Base-by-base conservation (phyloP, 2,329 filamentous ascomycete genomes). In the Penicillium sp. region DNA sequence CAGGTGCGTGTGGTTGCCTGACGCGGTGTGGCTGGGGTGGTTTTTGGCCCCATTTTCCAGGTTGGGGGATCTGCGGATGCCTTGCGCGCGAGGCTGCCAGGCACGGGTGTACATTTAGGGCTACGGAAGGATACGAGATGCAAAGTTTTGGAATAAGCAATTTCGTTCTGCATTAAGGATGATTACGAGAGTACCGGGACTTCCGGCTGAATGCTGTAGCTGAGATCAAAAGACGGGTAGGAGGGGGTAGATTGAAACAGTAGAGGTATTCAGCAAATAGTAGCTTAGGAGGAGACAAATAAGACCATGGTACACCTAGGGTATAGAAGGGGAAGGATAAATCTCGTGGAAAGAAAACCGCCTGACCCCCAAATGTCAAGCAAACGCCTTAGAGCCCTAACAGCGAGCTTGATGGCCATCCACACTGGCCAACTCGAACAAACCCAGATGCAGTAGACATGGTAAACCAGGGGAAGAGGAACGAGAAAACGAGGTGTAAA, bases 311-410 rank as follows among this genome's bases (percentile, higher is more conserved):
- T 71, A 72, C 65, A 68, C 69, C 66, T 63, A 10, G 73, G 73
- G 73, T 75, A 75, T 75, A 73, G 70, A 69, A 73, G 67, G 67
- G 66, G 59, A 49, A 63, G 63, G 56, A 61, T 66, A 69, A 61
- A 62, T 54, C 65, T 59, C 63, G 54, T 59, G 55, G 35, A 67
- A 65, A 71, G 59, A 72, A 74, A 70, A 73, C 71, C 71, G 65
- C 68, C 67, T 62, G 68, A 60, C 65, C 69, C 68, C 64, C 66
- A 59, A 61, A 67, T 64, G 62, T 68, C 65, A 68, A 71, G 67
- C 62, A 61, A 61, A 74, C 72, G 71, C 72, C 72, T 65, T 65
- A 64, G 62, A 70, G 56, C 58, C 59, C 22, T 22, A 4, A 49
- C 51, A 60, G 53, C 62, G 45, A 63, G 48, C 61, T 34, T 37